These are phyloP conservation scores for Colletotrichum trifolii DNA, from an alignment of 2,329 filamentous ascomycete species.

Conservation along the genomic window DNA sequence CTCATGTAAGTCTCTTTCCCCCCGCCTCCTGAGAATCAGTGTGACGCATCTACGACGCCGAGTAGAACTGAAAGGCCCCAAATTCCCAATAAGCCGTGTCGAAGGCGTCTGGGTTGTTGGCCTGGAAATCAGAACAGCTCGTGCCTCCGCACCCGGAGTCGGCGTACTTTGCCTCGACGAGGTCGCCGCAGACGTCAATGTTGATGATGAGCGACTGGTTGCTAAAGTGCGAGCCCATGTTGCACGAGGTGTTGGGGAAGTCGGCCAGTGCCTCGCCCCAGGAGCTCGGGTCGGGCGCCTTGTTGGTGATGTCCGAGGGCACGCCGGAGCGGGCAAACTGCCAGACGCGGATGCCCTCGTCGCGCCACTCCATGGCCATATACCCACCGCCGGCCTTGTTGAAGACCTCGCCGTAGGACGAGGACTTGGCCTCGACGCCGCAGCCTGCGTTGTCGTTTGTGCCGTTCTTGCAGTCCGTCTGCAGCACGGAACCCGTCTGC, in stretches of 20 bases:
- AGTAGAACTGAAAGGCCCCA: slow-evolving; percentile 68
- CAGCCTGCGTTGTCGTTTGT: slow-evolving; percentile 68
- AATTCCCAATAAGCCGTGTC: slow-evolving; percentile 74
- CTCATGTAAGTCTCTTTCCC: neutral
- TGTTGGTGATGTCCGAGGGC: slow-evolving; percentile 62
- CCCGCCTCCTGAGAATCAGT: neutral
- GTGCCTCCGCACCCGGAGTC: slow-evolving; percentile 56
- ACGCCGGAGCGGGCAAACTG: slow-evolving; percentile 62
- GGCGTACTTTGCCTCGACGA: slow-evolving; percentile 60
- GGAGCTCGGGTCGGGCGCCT: slow-evolving; percentile 66
- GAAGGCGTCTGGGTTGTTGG: slow-evolving; percentile 66
- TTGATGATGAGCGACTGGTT: slow-evolving; percentile 76
- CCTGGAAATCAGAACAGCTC: slow-evolving; percentile 68
- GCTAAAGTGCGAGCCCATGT: slow-evolving; percentile 68
- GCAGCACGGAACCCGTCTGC: slow-evolving; percentile 57
- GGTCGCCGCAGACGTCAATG: slow-evolving; percentile 72
- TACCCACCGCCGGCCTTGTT: slow-evolving; percentile 67
- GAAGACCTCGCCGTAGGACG: slow-evolving; percentile 62
- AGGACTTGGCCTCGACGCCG: slow-evolving; percentile 56
- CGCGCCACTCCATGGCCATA: slow-evolving; percentile 70
- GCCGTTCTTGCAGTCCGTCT: slow-evolving; percentile 61
- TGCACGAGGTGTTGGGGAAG: slow-evolving; percentile 72
- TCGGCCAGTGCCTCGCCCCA: slow-evolving; percentile 74
- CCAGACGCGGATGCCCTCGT: slow-evolving; percentile 72
- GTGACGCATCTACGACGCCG: slow-evolving; percentile 37